phyloP scores from a whole-genome alignment of 192 early-diverging fungal genomes.

The Jimgerdemannia flammicorona region DNA sequence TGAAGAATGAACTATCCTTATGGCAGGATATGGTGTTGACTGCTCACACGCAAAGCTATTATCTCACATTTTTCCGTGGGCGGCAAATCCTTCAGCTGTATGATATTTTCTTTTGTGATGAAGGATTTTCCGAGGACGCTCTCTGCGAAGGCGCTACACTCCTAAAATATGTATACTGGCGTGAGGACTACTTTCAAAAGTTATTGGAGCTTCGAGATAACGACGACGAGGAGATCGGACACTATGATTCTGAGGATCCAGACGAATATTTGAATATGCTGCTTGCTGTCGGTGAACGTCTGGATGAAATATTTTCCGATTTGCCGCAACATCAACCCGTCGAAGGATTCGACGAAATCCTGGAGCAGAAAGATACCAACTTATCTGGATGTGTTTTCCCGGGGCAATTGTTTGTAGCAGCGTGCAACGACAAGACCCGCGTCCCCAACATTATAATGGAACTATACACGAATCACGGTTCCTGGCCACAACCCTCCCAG shows the following conservation, averaged over 20 bases:
- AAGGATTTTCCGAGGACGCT: not conserved
- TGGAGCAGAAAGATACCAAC: not conserved
- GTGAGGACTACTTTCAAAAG: not conserved
- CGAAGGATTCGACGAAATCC: not conserved
- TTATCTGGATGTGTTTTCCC: not conserved
- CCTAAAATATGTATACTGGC: not conserved
- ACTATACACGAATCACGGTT: slow-evolving; percentile 14
- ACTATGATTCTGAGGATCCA: too few relatives aligned
- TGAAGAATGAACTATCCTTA: not conserved
- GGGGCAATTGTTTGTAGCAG: slow-evolving; percentile 12
- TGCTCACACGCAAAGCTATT: not conserved
- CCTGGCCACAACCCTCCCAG: slow-evolving; percentile 16
- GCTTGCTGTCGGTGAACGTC: slow-evolving; percentile 5
- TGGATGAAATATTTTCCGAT: slow-evolving; percentile 7
- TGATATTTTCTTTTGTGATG: not conserved
- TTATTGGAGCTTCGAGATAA: not conserved
- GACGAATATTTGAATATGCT: not conserved
- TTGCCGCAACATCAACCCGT: not conserved
- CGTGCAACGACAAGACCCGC: slow-evolving; percentile 12
- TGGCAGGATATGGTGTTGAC: not conserved
- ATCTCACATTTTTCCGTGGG: not conserved
- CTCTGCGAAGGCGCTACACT: not conserved
- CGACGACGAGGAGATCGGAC: too few relatives aligned
- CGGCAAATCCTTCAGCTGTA: not conserved
- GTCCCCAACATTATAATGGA: slow-evolving; percentile 20